Evolutionary conservation across 176 grass and related monocot genomes (phyloP), one percentile per base, ranked within the genome.

Genomic region (Carex myosuroides): DNA sequence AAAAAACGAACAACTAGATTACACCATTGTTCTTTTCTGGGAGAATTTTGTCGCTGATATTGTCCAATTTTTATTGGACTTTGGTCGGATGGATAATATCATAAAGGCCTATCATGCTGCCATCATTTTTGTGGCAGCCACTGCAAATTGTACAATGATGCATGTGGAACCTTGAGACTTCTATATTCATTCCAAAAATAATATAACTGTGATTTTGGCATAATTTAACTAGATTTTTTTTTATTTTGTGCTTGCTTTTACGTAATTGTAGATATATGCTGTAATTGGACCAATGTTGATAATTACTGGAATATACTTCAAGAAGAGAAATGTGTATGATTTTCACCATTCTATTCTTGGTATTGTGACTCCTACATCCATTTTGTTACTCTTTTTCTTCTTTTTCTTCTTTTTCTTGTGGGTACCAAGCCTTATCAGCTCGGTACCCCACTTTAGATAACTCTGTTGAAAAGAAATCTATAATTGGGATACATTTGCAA

Each of bases 281-380:
- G 81, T 92, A 13, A 85, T 94, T 74, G 85, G 85, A 83, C 93
- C 93, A 50, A 81, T 92, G 11, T 42, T 92, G 64, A 90, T 94
- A 16, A 85, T 94, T 0, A 76, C 37, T 80, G 90, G 53, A 42
- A 87, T 94, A 86, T 94, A 94, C 85, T 85, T 92, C 39, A 89
- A 87, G 81, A 92, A 81, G 84, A 92, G 88, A 52, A 94, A 94
- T 85, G 86, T 94, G 39, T 94, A 92, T 87, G 93, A 94, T 90
- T 68, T 94, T 58, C 93, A 94, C 84, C 86, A 94, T 90, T 86
- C 88, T 6, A 89, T 90, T 81, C 82, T 94, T 69, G 93, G 93
- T 92, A 84, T 59, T 24, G 55, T 21, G 6, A 37, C 42, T 86
- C 41, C 54, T 26, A 44, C 29, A 37, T 86, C 42, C 44, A 5